Percentiles rank a stretch among this genome's conserved stretches.
These are phyloP conservation scores for Sclerotinia sclerotiorum DNA, from an alignment of 2,329 filamentous ascomycete genomes.

Conservation along the genomic window DNA sequence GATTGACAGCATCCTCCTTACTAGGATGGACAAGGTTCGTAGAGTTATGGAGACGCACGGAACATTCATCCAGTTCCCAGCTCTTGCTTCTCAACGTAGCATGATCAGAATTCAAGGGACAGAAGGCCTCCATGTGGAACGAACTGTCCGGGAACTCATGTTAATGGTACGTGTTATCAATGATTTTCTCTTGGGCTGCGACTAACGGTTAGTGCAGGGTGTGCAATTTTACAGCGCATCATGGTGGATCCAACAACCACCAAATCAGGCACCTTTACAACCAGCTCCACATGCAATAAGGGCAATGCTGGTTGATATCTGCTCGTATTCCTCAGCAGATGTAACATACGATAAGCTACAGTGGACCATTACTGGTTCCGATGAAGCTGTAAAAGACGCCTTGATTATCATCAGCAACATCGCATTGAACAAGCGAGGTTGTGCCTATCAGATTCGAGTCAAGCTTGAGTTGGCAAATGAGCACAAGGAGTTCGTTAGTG, in stretches of 20 bases:
- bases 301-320: slow-evolving; percentile 92
- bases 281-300: slow-evolving; percentile 56
- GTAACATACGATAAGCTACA: slow-evolving; percentile 91
- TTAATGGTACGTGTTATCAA: slow-evolving; percentile 63
- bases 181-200: background rate
- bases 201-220: slow-evolving; percentile 55
- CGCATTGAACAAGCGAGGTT: slow-evolving; percentile 80
- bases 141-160: slow-evolving; percentile 95
- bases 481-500: slow-evolving; percentile 98
- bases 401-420: slow-evolving; percentile 91
- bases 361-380: slow-evolving; percentile 91
- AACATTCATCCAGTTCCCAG: slow-evolving; percentile 89
- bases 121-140: slow-evolving; percentile 90
- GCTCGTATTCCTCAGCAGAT: slow-evolving; percentile 92
- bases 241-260: slow-evolving; percentile 73
- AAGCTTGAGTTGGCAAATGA: slow-evolving; percentile 99
- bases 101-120: slow-evolving; percentile 88
- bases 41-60: slow-evolving; percentile 98
- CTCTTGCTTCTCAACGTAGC: slow-evolving; percentile 79
- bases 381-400: slow-evolving; percentile 95
- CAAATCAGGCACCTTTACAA: slow-evolving; percentile 49
- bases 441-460: slow-evolving; percentile 83
- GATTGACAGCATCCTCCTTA: slow-evolving; percentile 89
- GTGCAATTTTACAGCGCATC: slow-evolving; percentile 97
- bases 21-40: slow-evolving; percentile 90